Evolutionary conservation across 495 filamentous ascomycete genomes (phyloP).

Genomic region (Talaromyces nanjingensis): DNA sequence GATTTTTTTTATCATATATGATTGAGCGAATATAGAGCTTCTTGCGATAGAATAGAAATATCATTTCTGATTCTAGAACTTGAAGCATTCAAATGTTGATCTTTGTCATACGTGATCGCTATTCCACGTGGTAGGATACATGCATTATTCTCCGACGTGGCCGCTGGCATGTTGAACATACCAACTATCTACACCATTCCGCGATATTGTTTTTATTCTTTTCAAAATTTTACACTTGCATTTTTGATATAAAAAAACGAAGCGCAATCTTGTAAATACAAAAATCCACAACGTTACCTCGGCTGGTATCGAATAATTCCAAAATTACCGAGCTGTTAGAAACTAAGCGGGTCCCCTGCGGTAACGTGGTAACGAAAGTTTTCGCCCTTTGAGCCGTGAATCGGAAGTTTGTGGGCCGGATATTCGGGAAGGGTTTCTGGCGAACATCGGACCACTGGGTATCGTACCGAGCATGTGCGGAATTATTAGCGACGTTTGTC

Average conservation of each 20-base stretch:
- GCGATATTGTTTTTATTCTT: neutral
- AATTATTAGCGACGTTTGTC: neutral
- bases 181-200: neutral
- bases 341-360: neutral
- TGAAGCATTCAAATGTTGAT: neutral
- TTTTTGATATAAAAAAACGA: neutral
- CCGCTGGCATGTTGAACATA: neutral
- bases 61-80: neutral
- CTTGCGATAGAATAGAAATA: neutral
- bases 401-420: conserved; percentile 6
- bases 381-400: neutral
- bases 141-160: neutral
- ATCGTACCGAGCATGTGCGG: neutral
- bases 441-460: conserved; percentile 7
- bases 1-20: neutral
- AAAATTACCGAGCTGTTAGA: conserved; percentile 5
- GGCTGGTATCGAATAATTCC: neutral
- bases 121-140: neutral
- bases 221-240: neutral
- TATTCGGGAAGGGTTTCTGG: conserved; percentile 5
- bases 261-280: neutral
- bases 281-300: conserved; percentile 4
- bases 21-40: neutral
- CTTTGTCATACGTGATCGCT: neutral
- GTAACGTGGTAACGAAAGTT: neutral